phyloP scores from a whole-genome alignment of 2,329 filamentous ascomycete species.

The Scedosporium apiospermum region DNA sequence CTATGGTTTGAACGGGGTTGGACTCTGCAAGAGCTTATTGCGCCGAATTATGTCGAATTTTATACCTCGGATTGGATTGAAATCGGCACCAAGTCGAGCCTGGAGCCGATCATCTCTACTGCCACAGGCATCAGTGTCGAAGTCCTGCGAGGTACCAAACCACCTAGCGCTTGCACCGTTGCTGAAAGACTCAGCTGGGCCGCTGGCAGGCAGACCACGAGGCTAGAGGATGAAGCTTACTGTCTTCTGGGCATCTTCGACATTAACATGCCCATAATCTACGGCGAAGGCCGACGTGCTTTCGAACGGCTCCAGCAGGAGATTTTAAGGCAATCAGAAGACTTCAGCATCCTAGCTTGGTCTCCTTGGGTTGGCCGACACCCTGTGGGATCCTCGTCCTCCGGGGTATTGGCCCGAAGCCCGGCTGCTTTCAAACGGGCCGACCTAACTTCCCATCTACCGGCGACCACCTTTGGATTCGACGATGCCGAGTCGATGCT shows the following conservation, averaged over 20 bases:
- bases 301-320: constrained; percentile 25
- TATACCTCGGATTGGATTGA: constrained; percentile 17
- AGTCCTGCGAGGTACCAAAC: constrained; percentile 9
- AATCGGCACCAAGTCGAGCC: constrained; percentile 16
- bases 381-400: not conserved
- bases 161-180: constrained; percentile 8
- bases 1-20: constrained; percentile 17
- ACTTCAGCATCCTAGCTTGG: constrained; percentile 25
- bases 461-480: constrained; percentile 10
- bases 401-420: constrained; percentile 7
- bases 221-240: constrained; percentile 20
- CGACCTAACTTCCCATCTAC: constrained; percentile 9
- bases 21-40: constrained; percentile 22
- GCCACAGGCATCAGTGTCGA: constrained; percentile 15
- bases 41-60: constrained; percentile 17
- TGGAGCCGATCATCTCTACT: constrained; percentile 10
- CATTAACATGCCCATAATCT: constrained; percentile 19
- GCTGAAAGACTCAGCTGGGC: constrained; percentile 18
- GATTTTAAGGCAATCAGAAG: constrained; percentile 21
- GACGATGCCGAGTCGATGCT: constrained; percentile 12
- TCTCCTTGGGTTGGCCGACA: constrained; percentile 7
- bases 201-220: constrained; percentile 14
- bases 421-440: constrained; percentile 8
- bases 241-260: constrained; percentile 19
- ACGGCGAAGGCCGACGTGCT: constrained; percentile 19